These are phyloP conservation scores for Yarrowia hollandica DNA, from an alignment of 805 yeast species.

Conservation along the genomic window DNA sequence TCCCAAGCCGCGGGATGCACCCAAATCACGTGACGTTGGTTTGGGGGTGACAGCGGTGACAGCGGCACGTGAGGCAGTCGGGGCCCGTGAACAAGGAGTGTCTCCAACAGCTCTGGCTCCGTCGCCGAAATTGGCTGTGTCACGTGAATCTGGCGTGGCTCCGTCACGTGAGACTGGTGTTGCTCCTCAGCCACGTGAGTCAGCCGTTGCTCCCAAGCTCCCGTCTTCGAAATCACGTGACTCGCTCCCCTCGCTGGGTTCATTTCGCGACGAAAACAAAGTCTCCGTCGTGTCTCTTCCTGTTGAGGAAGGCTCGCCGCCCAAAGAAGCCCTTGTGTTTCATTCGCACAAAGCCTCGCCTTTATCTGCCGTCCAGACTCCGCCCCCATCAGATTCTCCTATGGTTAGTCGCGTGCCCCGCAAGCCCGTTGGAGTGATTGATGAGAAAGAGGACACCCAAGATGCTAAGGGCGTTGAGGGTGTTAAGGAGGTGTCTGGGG, in stretches of 20 bases:
- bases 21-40: slow-evolving; percentile 4
- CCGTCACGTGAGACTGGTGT: background rate
- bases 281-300: slow-evolving; percentile 20
- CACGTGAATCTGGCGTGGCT: slow-evolving; percentile 2
- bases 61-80: too few relatives aligned
- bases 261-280: slow-evolving; percentile 10
- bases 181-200: background rate
- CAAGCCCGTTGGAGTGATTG: slow-evolving; percentile 1
- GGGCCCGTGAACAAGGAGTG: too few relatives aligned
- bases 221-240: background rate
- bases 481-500: background rate
- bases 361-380: slow-evolving; percentile 24
- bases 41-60: background rate
- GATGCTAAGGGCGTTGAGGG: background rate
- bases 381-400: slow-evolving; percentile 25
- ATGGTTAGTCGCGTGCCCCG: slow-evolving; percentile 15
- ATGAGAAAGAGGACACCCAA: background rate
- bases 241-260: background rate
- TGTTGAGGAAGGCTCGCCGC: slow-evolving; percentile 15
- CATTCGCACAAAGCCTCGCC: slow-evolving; percentile 26
- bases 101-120: too few relatives aligned
- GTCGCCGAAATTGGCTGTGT: background rate
- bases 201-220: background rate
- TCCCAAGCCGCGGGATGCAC: background rate
- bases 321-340: slow-evolving; percentile 18